phyloP scores from a whole-genome alignment of 176 grass and related monocot genomes.

The Eleusine coracana region DNA sequence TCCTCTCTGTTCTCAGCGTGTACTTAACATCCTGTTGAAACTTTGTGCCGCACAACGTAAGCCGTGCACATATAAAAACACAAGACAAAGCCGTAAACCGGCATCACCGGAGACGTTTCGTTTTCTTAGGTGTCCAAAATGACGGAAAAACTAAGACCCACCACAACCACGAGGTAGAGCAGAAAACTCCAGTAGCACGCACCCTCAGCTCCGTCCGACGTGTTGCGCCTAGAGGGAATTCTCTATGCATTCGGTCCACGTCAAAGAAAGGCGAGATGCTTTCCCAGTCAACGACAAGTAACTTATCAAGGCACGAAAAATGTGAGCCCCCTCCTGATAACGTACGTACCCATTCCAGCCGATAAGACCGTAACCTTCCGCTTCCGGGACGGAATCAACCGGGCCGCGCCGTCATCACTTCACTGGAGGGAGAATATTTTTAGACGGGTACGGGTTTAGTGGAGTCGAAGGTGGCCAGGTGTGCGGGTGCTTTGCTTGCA shows the following conservation, averaged over 20 bases:
- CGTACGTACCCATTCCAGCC: not conserved
- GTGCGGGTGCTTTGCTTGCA: slow-evolving; percentile 20
- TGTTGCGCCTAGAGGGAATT: not conserved
- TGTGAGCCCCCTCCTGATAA: not conserved
- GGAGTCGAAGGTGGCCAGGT: slow-evolving; percentile 4
- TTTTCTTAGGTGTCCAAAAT: slow-evolving; percentile 7
- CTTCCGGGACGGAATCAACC: slow-evolving; percentile 31
- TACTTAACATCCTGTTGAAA: no score
- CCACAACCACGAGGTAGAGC: not conserved
- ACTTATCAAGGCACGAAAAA: slow-evolving; percentile 34
- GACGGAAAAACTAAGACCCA: not conserved
- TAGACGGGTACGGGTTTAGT: not conserved
- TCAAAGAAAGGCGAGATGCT: not conserved
- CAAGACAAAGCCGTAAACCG: not conserved
- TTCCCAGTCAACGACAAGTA: slow-evolving; percentile 30
- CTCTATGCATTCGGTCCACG: not conserved
- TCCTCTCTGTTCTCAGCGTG: no score
- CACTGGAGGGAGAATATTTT: not conserved
- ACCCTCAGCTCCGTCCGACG: not conserved
- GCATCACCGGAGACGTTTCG: not conserved
- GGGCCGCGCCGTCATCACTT: not conserved
- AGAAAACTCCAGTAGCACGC: not conserved
- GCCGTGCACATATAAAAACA: not conserved
- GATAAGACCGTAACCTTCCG: slow-evolving; percentile 31
- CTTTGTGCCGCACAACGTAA: not conserved